A percentile compares a stretch with the other conserved stretches of the same genome.
Conservation (phyloP, 306 rosid species). For the Malus fusca region DNA sequence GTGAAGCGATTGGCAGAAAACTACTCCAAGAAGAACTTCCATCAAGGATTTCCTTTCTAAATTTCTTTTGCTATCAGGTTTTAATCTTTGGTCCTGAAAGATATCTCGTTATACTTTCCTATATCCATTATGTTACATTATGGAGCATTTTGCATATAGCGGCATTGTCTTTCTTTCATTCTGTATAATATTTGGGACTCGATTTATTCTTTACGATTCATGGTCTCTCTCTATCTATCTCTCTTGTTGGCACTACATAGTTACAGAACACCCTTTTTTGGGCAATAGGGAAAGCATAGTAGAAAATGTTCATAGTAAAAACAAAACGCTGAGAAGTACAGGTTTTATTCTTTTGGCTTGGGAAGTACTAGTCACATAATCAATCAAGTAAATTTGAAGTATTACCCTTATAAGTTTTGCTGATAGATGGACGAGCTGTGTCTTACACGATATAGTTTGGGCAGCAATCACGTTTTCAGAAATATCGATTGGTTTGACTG, state of each 20-base stretch:
- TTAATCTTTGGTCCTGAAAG: background rate
- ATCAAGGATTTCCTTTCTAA: conserved; percentile 65
- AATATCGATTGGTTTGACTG: background rate
- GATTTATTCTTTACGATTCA: background rate
- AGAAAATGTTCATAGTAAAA: background rate
- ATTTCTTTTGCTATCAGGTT: background rate
- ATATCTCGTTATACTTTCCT: background rate
- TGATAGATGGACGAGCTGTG: background rate
- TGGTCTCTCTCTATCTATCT: background rate
- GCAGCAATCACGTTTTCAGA: background rate
- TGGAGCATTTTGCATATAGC: background rate
- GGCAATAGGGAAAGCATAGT: background rate
- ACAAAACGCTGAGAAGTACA: background rate
- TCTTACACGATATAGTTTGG: background rate
- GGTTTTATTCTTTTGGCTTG: background rate
- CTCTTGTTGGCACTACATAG: background rate
- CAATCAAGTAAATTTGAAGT: background rate
- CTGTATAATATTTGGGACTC: background rate
- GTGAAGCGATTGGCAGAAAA: conserved; percentile 55
- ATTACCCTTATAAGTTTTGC: background rate
- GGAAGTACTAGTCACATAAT: background rate
- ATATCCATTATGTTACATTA: background rate
- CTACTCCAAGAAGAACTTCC: conserved; percentile 37
- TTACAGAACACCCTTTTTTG: background rate
- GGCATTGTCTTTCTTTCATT: background rate